Evolutionary conservation across 2,329 filamentous ascomycete genomes (phyloP).

Genomic region (Akanthomyces lecanii): DNA sequence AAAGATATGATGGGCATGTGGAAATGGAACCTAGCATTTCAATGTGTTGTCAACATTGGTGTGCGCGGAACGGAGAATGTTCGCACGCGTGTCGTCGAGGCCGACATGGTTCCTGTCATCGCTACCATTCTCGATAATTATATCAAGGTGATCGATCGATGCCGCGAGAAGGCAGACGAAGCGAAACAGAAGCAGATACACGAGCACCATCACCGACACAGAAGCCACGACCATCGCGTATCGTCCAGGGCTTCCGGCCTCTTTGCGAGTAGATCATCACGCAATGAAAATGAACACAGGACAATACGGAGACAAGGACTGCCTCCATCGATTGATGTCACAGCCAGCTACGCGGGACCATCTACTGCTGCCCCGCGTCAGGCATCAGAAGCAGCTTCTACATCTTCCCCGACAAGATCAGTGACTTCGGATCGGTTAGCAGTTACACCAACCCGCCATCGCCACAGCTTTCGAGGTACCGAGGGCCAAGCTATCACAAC

Average conservation of each 20-base stretch:
- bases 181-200: constrained; percentile 66
- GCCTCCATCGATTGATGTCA: constrained; percentile 63
- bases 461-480: constrained; percentile 47
- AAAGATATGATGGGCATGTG: constrained; percentile 99
- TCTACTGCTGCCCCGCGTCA: constrained; percentile 29
- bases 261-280: constrained; percentile 50
- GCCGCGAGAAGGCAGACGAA: constrained; percentile 80
- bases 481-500: constrained; percentile 42
- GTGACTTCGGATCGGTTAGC: constrained; percentile 20
- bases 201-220: constrained; percentile 48
- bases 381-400: constrained; percentile 21
- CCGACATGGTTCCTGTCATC: constrained; percentile 98
- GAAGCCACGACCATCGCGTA: constrained; percentile 46
- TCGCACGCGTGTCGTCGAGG: constrained; percentile 91
- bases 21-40: constrained; percentile 99
- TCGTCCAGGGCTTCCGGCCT: constrained; percentile 35
- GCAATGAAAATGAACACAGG: constrained; percentile 56
- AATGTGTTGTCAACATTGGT: constrained; percentile 98
- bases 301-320: constrained; percentile 72
- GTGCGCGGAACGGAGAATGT: constrained; percentile 93
- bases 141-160: constrained; percentile 91
- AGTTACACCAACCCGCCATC: constrained; percentile 38
- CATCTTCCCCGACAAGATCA: constrained; percentile 15
- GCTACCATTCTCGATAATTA: constrained; percentile 98
- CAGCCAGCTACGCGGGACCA: constrained; percentile 38